Base-by-base conservation (phyloP, 2,329 filamentous ascomycete genomes). In the Cordyceps militaris region DNA sequence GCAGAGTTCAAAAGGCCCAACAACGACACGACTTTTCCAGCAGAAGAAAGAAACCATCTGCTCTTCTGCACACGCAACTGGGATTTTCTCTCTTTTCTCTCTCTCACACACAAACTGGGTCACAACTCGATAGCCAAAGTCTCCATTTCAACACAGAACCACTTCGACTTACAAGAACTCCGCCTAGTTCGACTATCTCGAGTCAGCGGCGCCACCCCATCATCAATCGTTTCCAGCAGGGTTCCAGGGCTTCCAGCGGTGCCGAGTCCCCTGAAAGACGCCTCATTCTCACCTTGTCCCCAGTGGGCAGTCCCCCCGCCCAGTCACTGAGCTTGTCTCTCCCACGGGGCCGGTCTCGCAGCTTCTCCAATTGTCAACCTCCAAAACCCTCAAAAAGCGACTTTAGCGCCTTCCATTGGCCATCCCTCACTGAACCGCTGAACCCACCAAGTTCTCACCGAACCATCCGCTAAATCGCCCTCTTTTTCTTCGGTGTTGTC, bases 301-400 rank as follows among this genome's bases (percentile, higher is more conserved):
- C 34, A 38, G 34, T 38, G 1, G 21, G 6, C 5, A 50, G 47
- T 16, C 4, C 26, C 38, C 24, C 50, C 36, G 42, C 34, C 26
- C 6, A 43, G 24, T 28, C 43, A 46, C 14, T 13, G 23, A 24
- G 43, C 13, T 14, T 6, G 13, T 2, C 44, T 36, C 30, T 30
- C 47, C 48, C 32, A 50, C 30, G 40, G 34, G 14, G 48, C 56
- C 56, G 56, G 21, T 53, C 48, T 58, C 56, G 56, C 56, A 53
- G 56, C 19, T 51, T 40, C 32, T 34, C 32, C 36, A 51, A 43
- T 24, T 43, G 19, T 34, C n/a, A 40, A 38, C n/a, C 14, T 36
- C 14, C 21, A n/a, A 6, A 6, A 42, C 14, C 19, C 24, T 3
- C 21, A 19, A n/a, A n/a, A 38, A n/a, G 34, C 3, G n/a, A 16